These are phyloP conservation scores for Sonneratia alba DNA, from an alignment of 345 rosid genomes.

Conservation along the genomic window DNA sequence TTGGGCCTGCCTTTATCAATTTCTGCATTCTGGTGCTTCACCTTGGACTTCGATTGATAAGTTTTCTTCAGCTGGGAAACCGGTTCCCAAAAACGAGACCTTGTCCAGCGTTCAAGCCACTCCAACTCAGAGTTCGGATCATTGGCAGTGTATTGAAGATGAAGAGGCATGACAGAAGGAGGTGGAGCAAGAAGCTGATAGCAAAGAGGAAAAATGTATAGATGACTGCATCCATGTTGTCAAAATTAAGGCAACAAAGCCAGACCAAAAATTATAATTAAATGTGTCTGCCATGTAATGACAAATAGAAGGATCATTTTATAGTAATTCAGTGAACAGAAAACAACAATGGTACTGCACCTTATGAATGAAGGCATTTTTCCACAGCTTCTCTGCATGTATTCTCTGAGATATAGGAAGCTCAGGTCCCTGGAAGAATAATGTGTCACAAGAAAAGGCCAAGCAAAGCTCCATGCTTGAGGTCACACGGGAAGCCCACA, in stretches of 20 bases:
- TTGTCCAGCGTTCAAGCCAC: slow-evolving; percentile 80
- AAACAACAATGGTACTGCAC: slow-evolving; percentile 19
- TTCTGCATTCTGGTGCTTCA: slow-evolving; percentile 26
- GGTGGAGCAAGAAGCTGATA: slow-evolving; percentile 55
- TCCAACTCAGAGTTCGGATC: slow-evolving; percentile 51
- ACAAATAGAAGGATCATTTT: background rate
- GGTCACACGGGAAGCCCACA: background rate
- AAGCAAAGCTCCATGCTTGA: background rate
- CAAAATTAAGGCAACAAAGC: background rate
- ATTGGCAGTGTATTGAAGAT: slow-evolving; percentile 36
- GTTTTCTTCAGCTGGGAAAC: slow-evolving; percentile 29
- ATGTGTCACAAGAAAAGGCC: background rate
- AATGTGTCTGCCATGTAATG: background rate
- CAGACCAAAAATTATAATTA: background rate
- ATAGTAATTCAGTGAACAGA: background rate
- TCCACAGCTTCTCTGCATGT: slow-evolving; percentile 29
- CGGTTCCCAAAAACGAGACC: slow-evolving; percentile 43
- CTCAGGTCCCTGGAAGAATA: slow-evolving; percentile 30
- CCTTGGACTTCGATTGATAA: slow-evolving; percentile 22
- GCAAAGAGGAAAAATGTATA: slow-evolving; percentile 9
- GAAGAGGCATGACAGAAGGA: slow-evolving; percentile 31
- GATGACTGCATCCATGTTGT: background rate
- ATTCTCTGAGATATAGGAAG: slow-evolving; percentile 17
- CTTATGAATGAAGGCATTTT: slow-evolving; percentile 45
- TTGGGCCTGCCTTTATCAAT: slow-evolving; percentile 30